A percentile compares a stretch with the other conserved stretches of the same genome.
These are phyloP conservation scores for Rhodotorula graminis DNA, from an alignment of 768 basidiomycete species.

Conservation along the genomic window DNA sequence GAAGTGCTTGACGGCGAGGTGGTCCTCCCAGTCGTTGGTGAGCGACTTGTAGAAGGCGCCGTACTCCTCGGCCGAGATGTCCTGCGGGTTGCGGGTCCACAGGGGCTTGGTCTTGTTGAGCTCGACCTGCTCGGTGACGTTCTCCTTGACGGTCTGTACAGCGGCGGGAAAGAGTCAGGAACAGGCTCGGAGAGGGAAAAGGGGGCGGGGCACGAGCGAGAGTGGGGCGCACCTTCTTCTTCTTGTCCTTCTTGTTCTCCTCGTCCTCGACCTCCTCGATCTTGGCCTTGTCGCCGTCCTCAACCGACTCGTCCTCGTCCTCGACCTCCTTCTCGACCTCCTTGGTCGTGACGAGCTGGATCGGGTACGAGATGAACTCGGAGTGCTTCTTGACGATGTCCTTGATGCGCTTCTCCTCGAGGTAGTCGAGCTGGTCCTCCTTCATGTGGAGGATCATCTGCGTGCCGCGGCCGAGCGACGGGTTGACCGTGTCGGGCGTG, in stretches of 20 bases:
- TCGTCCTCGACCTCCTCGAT: conserved; percentile 50
- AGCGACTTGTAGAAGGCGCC: conserved; percentile 97
- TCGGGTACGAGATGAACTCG: conserved; percentile 99
- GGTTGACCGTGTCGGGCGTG: conserved; percentile 84
- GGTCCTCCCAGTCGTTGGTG: conserved; percentile 99
- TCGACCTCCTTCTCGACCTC: conserved; percentile 91
- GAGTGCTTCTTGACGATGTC: conserved; percentile 99
- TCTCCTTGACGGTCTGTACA: conserved; percentile 69
- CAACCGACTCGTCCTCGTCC: conserved; percentile 58
- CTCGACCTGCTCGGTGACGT: conserved; percentile 83
- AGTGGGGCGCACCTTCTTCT: conserved; percentile 57
- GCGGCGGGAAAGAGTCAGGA: conserved; percentile 30
- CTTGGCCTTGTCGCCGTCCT: conserved; percentile 49
- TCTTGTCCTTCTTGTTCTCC: conserved; percentile 60
- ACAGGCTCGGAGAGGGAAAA: neutral
- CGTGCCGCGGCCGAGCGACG: conserved; percentile 85
- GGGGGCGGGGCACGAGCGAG: neutral
- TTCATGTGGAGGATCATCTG: conserved; percentile 89
- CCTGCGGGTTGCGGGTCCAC: conserved; percentile 96
- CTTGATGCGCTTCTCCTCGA: conserved; percentile 99
- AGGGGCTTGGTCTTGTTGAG: conserved; percentile 99
- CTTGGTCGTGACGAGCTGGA: conserved; percentile 96
- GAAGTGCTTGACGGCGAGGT: conserved; percentile 99
- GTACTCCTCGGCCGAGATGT: conserved; percentile 91
- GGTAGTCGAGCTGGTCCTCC: conserved; percentile 97